A percentile compares a stretch with the other conserved stretches of the same genome.
Evolutionary conservation across 1,139 yeast genomes (phyloP).

Genomic region (Pichia sp.): DNA sequence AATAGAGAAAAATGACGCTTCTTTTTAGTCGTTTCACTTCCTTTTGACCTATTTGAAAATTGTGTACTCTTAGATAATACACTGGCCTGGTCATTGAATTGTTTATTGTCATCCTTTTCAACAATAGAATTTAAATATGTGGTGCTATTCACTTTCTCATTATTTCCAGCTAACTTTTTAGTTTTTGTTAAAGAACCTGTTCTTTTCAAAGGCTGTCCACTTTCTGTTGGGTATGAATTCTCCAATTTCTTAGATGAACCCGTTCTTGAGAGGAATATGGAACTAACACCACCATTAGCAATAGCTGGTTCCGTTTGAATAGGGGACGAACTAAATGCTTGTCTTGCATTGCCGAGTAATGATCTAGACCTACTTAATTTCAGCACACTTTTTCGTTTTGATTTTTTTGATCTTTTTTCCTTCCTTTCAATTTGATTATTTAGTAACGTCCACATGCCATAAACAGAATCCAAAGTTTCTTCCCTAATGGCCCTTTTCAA

Average conservation of each 20-base stretch:
- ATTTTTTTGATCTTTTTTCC: constrained; percentile 35
- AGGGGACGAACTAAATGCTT: constrained; percentile 18
- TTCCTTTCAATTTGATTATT: constrained; percentile 49
- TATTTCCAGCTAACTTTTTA: too few relatives aligned
- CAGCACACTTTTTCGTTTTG: constrained; percentile 46
- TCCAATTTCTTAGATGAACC: constrained; percentile 1
- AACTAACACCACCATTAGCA: background rate
- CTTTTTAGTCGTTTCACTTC: background rate
- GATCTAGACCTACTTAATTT: constrained; percentile 26
- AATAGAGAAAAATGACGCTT: constrained; percentile 5
- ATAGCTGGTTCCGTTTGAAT: constrained; percentile 1
- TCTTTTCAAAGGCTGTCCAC: constrained; percentile 2
- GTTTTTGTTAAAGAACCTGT: background rate
- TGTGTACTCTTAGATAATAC: too few relatives aligned
- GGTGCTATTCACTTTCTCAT: too few relatives aligned
- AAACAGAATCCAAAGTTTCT: constrained; percentile 65
- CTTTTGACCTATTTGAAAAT: background rate
- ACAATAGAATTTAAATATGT: too few relatives aligned
- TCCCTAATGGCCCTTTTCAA: constrained; percentile 56
- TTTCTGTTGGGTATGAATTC: background rate
- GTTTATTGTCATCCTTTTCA: too few relatives aligned
- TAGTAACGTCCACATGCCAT: constrained; percentile 80
- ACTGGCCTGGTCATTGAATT: background rate
- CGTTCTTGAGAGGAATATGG: constrained; percentile 1
- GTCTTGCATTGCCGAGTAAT: constrained; percentile 21